These are phyloP conservation scores for Cinnamomum chago DNA, from an alignment of 164 flowering plant genomes.

Conservation along the genomic window DNA sequence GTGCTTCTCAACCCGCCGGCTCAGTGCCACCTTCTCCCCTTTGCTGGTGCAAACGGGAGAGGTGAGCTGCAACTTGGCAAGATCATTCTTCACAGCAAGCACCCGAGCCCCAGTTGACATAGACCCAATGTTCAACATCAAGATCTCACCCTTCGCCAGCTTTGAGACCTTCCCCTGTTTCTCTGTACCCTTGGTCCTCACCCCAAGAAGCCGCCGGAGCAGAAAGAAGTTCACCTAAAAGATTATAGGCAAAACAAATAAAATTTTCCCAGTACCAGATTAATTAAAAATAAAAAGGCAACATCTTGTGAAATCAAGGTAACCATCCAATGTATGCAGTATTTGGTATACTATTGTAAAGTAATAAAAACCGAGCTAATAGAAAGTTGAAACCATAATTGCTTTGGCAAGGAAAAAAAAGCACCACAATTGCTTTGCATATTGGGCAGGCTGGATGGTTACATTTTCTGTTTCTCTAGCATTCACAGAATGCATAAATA, in stretches of 20 bases:
- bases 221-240: constrained; percentile 80
- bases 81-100: constrained; percentile 75
- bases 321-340: no score
- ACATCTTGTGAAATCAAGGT: no score
- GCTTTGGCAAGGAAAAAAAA: no score
- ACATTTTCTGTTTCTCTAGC: no score
- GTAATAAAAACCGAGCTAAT: no score
- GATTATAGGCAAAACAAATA: neutral
- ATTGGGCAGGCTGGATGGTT: no score
- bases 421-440: no score
- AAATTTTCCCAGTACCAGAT: no score
- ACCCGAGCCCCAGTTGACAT: constrained; percentile 94
- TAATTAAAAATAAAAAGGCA: no score
- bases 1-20: constrained; percentile 76
- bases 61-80: constrained; percentile 78
- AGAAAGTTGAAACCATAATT: no score
- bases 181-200: constrained; percentile 81
- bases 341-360: no score
- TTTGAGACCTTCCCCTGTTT: constrained; percentile 80
- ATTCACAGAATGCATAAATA: no score
- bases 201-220: constrained; percentile 77
- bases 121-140: constrained; percentile 92
- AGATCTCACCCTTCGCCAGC: constrained; percentile 68
- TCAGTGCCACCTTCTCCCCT: constrained; percentile 88
- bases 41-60: constrained; percentile 90